A percentile compares a stretch with the other conserved stretches of the same genome.
These are phyloP conservation scores for Drosera capensis DNA, from an alignment of 148 eudicot species.

Conservation along the genomic window DNA sequence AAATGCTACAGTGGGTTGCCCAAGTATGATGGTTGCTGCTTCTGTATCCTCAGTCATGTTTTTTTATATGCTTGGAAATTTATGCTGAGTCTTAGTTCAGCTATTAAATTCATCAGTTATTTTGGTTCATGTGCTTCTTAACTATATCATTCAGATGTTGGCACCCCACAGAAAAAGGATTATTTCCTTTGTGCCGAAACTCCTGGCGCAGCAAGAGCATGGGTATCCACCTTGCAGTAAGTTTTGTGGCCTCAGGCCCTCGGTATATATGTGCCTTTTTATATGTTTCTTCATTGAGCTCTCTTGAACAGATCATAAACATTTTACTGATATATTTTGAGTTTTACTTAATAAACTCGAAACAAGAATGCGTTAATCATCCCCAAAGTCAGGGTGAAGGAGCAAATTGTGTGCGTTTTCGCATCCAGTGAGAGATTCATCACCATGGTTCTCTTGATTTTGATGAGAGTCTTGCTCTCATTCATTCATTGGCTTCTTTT, in stretches of 20 bases:
- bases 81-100: not conserved
- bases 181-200: slow-evolving; percentile 98
- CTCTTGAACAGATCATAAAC: not conserved
- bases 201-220: slow-evolving; percentile 93
- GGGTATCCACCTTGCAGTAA: slow-evolving; percentile 94
- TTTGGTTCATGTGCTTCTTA: slow-evolving; percentile 14
- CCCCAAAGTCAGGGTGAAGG: no score
- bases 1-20: slow-evolving; percentile 63
- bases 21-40: slow-evolving; percentile 93
- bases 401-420: no score
- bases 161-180: slow-evolving; percentile 94
- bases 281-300: not conserved
- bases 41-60: slow-evolving; percentile 64
- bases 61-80: not conserved
- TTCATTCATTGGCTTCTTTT: not conserved
- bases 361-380: no score
- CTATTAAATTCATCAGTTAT: not conserved
- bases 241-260: slow-evolving; percentile 20
- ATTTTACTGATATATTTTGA: no score
- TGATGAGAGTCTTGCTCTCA: slow-evolving; percentile 7
- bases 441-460: no score
- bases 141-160: slow-evolving; percentile 57
- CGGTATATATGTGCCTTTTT: not conserved
- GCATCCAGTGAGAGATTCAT: no score
- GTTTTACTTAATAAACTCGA: no score